Base-by-base conservation (phyloP, 2,329 filamentous ascomycete genomes). In the Aspergillus transmontanensis region DNA sequence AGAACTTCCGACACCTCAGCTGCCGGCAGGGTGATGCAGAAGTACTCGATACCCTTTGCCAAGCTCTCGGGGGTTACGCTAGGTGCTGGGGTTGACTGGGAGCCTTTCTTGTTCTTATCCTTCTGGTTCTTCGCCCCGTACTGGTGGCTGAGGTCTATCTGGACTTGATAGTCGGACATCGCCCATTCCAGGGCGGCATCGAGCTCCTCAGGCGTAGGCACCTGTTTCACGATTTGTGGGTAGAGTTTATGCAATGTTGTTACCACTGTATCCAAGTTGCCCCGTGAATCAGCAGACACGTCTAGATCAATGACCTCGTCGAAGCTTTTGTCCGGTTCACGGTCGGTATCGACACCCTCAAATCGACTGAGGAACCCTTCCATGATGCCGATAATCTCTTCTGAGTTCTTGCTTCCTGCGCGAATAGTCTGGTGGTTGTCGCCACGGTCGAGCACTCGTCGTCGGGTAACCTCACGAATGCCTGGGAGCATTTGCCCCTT, bases 391-490 rank as follows among this genome's bases (percentile, higher is more conserved):
- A 95, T 83, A 60, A 95, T 92, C 76, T 97, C 94, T 21, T 84
- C 80, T 54, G 83, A 79, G 51, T 90, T 86, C 61, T 91, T 90
- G 53, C 87, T 90, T n/a, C 81, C 83, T 12, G 94, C 94, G 72
- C 95, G 93, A 64, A 99, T 98, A 0, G 95, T 99, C 79, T 99
- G 95, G 76, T 99, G 95, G 73, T 98, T 98, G 77, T 99, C 93
- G 16, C 95, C 95, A 26, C 95, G 90, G 6, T 87, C 85, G 23
- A 97, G 81, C 0, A 99, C 92, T 57, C 95, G 89, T 66, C 89
- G 85, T 62, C 87, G 89, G 1, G 93, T 96, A 30, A 94, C 84
- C 61, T 86, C 82, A 51, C 91, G 87, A 65, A 98, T 92, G 36
- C 86, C 83, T 57, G 91, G 85, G 9, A 95, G 86, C 67, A 92